A percentile compares a stretch with the other conserved stretches of the same genome.
phyloP scores from a whole-genome alignment of 1,284 basidiomycete species.

The Farysia itapuensis region DNA sequence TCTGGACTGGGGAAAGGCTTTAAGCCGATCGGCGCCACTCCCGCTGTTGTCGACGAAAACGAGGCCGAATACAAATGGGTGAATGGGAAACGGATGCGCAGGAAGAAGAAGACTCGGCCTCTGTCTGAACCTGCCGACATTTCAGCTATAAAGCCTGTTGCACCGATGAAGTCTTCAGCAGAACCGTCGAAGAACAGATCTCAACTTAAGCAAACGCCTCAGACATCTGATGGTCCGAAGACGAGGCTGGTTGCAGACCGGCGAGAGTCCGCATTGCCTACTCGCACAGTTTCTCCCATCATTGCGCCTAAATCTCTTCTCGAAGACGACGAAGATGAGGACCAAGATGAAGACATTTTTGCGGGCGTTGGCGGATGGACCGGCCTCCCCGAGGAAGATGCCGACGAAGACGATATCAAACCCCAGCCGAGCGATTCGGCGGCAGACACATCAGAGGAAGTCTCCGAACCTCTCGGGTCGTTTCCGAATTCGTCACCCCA shows the following conservation, averaged over 20 bases:
- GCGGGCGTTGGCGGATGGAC: conserved; percentile 80
- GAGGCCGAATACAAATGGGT: conserved; percentile 45
- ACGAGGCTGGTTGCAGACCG: background rate
- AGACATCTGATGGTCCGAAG: background rate
- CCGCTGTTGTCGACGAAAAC: conserved; percentile 63
- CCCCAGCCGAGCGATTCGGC: no score
- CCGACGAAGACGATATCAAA: conserved; percentile 61
- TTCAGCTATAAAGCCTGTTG: background rate
- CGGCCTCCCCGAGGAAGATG: conserved; percentile 66
- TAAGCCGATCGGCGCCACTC: conserved; percentile 69
- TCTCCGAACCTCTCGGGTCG: no score
- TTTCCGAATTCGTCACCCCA: no score
- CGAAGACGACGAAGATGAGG: conserved; percentile 32
- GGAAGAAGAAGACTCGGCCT: conserved; percentile 61
- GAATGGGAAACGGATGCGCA: conserved; percentile 61
- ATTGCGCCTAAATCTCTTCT: conserved; percentile 8
- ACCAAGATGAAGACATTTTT: conserved; percentile 72
- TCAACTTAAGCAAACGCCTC: no score
- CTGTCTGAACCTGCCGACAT: background rate
- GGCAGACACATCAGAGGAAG: no score
- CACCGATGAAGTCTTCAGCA: background rate
- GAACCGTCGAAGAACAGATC: no score
- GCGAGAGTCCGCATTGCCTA: background rate
- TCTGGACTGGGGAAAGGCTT: conserved; percentile 71
- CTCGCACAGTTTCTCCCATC: background rate